Conservation (phyloP, 108 stramenopile genomes). For the Nitzschia putrida region DNA sequence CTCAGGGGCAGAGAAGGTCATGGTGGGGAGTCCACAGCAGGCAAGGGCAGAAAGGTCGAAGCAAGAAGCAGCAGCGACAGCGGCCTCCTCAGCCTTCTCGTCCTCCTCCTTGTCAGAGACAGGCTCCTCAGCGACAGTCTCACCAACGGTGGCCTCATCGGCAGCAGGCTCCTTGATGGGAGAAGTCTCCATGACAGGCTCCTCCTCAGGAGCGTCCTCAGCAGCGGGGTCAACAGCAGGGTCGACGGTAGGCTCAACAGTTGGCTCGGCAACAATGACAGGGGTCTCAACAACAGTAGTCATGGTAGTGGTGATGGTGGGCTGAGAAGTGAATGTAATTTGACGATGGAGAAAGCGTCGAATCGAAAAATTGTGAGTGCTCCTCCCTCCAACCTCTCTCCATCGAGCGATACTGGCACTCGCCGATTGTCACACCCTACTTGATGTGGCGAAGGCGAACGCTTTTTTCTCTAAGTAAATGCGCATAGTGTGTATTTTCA, state of each 20-base stretch:
- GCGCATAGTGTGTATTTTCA: no score
- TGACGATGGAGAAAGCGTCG: not conserved
- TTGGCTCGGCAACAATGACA: constrained; percentile 1
- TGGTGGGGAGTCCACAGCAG: constrained; percentile 8
- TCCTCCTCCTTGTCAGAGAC: not conserved
- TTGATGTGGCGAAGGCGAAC: no score
- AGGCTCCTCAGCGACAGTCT: constrained; percentile 1
- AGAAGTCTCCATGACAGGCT: not conserved
- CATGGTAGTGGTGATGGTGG: not conserved
- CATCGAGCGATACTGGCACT: no score
- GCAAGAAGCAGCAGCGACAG: not conserved
- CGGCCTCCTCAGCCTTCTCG: not conserved
- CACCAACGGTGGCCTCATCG: not conserved
- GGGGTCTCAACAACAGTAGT: not conserved
- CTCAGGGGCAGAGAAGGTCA: not conserved
- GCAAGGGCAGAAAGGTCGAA: constrained; percentile 8
- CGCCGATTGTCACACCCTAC: no score
- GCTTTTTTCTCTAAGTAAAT: no score
- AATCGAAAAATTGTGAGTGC: no score
- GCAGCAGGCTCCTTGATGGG: not conserved
- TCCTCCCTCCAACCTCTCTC: no score
- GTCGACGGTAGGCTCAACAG: not conserved
- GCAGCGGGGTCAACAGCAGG: not conserved
- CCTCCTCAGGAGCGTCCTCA: constrained; percentile 2
- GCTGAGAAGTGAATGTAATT: not conserved